Evolutionary conservation across 2,329 filamentous ascomycete species (phyloP), one percentile per base, ranked within the genome.

Genomic region (Aspergillus felis): DNA sequence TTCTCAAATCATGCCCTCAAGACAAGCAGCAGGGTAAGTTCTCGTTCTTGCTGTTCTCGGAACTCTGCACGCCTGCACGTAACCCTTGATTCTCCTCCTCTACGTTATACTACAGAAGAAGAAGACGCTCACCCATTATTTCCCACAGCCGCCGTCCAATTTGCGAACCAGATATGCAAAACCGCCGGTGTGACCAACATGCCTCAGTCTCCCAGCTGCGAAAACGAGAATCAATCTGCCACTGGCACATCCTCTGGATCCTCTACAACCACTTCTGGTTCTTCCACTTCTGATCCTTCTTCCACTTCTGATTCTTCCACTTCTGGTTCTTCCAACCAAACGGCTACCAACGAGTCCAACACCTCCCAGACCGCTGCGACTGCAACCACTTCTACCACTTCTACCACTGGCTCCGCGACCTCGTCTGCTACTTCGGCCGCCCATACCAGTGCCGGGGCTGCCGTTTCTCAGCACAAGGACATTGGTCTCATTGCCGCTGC

Each of bases 1-100:
- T 85, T 22, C 66, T 72, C 20, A 63, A 64, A 1, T 66, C 68
- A n/a, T 84, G 82, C 67, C 62, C 64, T 32, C 25, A 63, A 0
- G 64, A 64, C 0, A 78, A 81, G n/a, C 77, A 82, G 57, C 54
- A 76, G 41, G 61, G 76, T 73, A 70, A 22, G 64, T 64, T 56
- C 10, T 14, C 29, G 64, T 53, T 47, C 51, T 51, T 25, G 50
- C 53, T 29, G 35, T 28, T 14, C 53, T 41, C 38, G 22, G 29
- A 2, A 7, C n/a, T 28, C 25, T 27, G 27, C 25, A 29, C n/a
- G 4, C n/a, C 32, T 29, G n/a, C 35, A 38, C 28, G 22, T 44
- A 4, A 17, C 12, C 14, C 32, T 35, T 35, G 32, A 35, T 35
- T 35, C 32, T 35, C 32, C 28, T 12, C 28, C 32, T 35, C 32